Evolutionary conservation across 768 basidiomycete genomes (phyloP), one percentile per base, ranked within the genome.

Genomic region (Pleurotus sapidus): DNA sequence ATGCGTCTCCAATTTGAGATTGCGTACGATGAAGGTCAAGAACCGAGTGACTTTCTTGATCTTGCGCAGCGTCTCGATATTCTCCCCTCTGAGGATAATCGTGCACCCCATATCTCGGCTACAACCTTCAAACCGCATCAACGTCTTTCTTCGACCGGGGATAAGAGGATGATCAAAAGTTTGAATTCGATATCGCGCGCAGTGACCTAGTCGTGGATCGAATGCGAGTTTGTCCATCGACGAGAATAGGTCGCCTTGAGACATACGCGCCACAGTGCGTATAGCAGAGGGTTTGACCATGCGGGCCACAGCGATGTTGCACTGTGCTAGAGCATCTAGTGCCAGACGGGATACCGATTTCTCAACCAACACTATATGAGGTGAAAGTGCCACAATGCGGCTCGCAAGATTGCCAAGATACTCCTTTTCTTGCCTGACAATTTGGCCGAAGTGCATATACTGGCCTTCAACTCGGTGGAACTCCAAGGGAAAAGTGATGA

Each of bases 71-170:
- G 85, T 91, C 39, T 89, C 88, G 56, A 88, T 79, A 65, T 95
- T 84, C 3, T 84, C 95, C 8, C 97, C 97, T 43, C 97, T 83
- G 46, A 99, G 71, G 39, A 98, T 80, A 62, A 99, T 88, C 2
- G 97, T 98, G 62, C 95, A 98, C 0, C 95, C 95, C 82, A 93
- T 89, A 60, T 97, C 93, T 49, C 84, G 83, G 66, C 84, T 89
- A 65, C 95, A 97, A 1, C 96, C 96, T 71, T 99, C 97, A 65
- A 99, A 98, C 1, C 97, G 88, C 93, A 99, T 95, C 67, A 93
- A 91, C 0, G 96, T 93, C 77, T 99, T 99, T 56, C 97, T 81
- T 15, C 82, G 83, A 17, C 94, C 95, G n/a, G 95, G 94, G 42
- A 98, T 99, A 40, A 95, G 78, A 11, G 84, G 81, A 70, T 99